Percentiles rank a stretch among this genome's conserved stretches.
These are phyloP conservation scores for Cochlearia excelsa DNA, from an alignment of 345 rosid genomes.

Conservation along the genomic window DNA sequence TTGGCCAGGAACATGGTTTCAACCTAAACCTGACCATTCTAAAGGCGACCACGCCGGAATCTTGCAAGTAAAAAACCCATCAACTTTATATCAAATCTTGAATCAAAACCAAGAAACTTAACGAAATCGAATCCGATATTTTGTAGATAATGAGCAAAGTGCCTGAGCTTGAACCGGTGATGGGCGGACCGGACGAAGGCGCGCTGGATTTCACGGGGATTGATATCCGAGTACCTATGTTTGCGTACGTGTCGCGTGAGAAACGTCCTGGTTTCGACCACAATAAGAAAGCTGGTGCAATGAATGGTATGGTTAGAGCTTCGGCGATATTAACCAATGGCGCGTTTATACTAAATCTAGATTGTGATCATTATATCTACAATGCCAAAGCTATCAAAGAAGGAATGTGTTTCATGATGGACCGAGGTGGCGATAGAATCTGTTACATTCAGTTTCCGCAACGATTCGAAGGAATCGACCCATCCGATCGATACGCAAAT, in stretches of 20 bases:
- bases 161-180: constrained; percentile 65
- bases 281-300: constrained; percentile 94
- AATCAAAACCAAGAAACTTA: constrained; percentile 5
- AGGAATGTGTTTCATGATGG: constrained; percentile 99
- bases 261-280: constrained; percentile 83
- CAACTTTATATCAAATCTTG: neutral
- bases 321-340: constrained; percentile 84
- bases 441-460: constrained; percentile 95
- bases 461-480: constrained; percentile 93
- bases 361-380: constrained; percentile 85
- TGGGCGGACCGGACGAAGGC: constrained; percentile 69
- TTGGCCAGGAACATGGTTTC: constrained; percentile 94
- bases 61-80: constrained; percentile 35
- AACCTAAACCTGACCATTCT: constrained; percentile 57
- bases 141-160: constrained; percentile 74
- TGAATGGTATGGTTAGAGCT: constrained; percentile 94
- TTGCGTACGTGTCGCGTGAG: constrained; percentile 78
- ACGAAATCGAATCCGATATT: constrained; percentile 10
- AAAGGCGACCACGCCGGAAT: constrained; percentile 96
- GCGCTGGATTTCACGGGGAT: constrained; percentile 66
- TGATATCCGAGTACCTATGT: constrained; percentile 79
- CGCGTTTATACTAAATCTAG: constrained; percentile 78
- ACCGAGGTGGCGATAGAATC: constrained; percentile 85
- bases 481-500: constrained; percentile 88
- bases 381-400: constrained; percentile 74